Percentiles rank a stretch among this genome's conserved stretches.
These are phyloP conservation scores for Suillus americanus DNA, from an alignment of 768 basidiomycete species.

Conservation along the genomic window DNA sequence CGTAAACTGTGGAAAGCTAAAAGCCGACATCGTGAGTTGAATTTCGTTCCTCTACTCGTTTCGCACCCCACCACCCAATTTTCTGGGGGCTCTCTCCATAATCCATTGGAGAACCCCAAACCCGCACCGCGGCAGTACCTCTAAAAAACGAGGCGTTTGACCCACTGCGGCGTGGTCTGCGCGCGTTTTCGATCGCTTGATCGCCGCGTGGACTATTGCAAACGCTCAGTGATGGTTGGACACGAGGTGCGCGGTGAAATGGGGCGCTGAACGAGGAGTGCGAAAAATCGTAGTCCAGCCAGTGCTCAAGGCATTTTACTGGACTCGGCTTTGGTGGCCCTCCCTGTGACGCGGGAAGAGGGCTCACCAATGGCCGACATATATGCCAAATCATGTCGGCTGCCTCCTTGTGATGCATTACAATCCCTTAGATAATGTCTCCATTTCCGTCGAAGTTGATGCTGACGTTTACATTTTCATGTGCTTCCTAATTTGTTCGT, in stretches of 20 bases:
- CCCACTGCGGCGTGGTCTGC: constrained; percentile 70
- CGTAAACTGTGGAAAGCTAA: constrained; percentile 97
- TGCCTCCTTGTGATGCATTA: constrained; percentile 60
- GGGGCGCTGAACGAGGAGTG: constrained; percentile 98
- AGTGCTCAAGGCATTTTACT: constrained; percentile 26
- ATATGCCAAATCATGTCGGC: constrained; percentile 55
- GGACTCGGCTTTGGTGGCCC: constrained; percentile 38
- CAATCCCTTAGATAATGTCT: constrained; percentile 23
- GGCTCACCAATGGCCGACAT: constrained; percentile 52
- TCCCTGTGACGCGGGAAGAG: constrained; percentile 72
- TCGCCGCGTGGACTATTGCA: constrained; percentile 76
- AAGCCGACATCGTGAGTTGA: constrained; percentile 94
- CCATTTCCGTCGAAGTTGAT: constrained; percentile 38
- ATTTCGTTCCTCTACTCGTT: constrained; percentile 85
- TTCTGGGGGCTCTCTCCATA: constrained; percentile 98
- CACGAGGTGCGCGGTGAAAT: constrained; percentile 93
- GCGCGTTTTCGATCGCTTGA: constrained; percentile 96
- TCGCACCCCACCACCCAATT: constrained; percentile 91
- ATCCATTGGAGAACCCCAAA: constrained; percentile 89
- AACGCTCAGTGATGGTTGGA: constrained; percentile 76
- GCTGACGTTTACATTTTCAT: constrained; percentile 72
- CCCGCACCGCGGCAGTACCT: constrained; percentile 79
- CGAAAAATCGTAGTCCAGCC: constrained; percentile 45
- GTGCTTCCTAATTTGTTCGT: constrained; percentile 31
- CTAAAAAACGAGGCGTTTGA: constrained; percentile 81